phyloP scores from a whole-genome alignment of 139 green algal genomes.

The Tetradesmus lagerheimii region DNA sequence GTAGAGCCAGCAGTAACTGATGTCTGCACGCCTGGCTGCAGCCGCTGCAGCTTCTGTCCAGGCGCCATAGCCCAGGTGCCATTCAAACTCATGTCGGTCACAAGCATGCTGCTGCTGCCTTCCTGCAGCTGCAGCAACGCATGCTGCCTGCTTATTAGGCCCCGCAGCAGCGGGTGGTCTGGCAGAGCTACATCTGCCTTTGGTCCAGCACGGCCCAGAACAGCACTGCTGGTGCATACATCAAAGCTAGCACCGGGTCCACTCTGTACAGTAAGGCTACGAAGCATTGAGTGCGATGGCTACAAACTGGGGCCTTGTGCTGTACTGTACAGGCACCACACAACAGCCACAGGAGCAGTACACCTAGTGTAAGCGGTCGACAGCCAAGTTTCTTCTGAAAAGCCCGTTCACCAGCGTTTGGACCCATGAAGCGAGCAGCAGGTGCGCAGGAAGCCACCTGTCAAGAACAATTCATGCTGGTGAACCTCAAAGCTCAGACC shows the following conservation, averaged over 20 bases:
- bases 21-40: neutral
- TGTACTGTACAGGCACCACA: neutral
- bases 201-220: neutral
- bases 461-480: neutral
- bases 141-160: neutral
- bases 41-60: neutral
- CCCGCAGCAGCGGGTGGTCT: neutral
- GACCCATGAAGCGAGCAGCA: neutral
- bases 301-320: neutral
- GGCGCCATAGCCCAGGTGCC: neutral
- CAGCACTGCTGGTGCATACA: neutral
- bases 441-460: neutral
- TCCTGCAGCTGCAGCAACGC: neutral
- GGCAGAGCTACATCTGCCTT: neutral
- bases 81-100: conserved; percentile 15
- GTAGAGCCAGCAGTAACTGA: neutral
- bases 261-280: neutral
- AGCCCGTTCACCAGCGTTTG: too few species aligned
- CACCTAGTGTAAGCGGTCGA: neutral
- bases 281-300: neutral
- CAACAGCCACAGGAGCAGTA: neutral
- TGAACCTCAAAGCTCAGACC: neutral
- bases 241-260: neutral
- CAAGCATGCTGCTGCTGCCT: neutral
- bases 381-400: too few species aligned